Evolutionary conservation across 1,284 basidiomycete genomes (phyloP).

Genomic region (Nidula niveotomentosa): DNA sequence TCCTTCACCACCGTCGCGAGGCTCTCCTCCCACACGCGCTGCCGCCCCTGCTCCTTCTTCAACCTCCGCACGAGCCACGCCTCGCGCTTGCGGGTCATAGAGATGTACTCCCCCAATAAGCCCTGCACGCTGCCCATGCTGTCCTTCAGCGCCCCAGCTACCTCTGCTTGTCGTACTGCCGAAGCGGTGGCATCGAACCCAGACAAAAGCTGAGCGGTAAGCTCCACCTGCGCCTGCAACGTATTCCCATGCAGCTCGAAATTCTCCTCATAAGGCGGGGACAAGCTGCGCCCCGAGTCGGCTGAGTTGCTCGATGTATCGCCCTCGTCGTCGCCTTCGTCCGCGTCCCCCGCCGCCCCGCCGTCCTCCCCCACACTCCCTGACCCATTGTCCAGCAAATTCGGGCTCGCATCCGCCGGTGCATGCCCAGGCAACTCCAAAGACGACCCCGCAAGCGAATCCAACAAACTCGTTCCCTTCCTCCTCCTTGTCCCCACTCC

Average conservation of each 20-base stretch:
- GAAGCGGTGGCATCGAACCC: slow-evolving; percentile 39
- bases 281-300: slow-evolving; percentile 30
- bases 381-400: slow-evolving; percentile 1
- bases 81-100: slow-evolving; percentile 82
- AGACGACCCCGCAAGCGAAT: not conserved
- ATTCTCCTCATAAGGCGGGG: slow-evolving; percentile 65
- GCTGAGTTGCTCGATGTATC: slow-evolving; percentile 38
- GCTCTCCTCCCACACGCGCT: slow-evolving; percentile 92
- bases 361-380: slow-evolving; percentile 11
- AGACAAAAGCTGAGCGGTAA: slow-evolving; percentile 68
- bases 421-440: not conserved
- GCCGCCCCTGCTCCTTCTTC: slow-evolving; percentile 69
- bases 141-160: slow-evolving; percentile 58
- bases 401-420: slow-evolving; percentile 6
- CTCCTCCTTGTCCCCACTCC: no score
- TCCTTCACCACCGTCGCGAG: slow-evolving; percentile 84
- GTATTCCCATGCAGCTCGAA: slow-evolving; percentile 81
- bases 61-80: slow-evolving; percentile 72
- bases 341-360: slow-evolving; percentile 15
- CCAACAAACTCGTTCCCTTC: no score
- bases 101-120: slow-evolving; percentile 69
- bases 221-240: slow-evolving; percentile 77
- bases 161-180: slow-evolving; percentile 43
- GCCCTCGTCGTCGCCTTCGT: slow-evolving; percentile 31
- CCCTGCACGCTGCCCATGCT: slow-evolving; percentile 59